These are phyloP conservation scores for Chlorella sp. DNA, from an alignment of 139 green algal species.

Conservation along the genomic window DNA sequence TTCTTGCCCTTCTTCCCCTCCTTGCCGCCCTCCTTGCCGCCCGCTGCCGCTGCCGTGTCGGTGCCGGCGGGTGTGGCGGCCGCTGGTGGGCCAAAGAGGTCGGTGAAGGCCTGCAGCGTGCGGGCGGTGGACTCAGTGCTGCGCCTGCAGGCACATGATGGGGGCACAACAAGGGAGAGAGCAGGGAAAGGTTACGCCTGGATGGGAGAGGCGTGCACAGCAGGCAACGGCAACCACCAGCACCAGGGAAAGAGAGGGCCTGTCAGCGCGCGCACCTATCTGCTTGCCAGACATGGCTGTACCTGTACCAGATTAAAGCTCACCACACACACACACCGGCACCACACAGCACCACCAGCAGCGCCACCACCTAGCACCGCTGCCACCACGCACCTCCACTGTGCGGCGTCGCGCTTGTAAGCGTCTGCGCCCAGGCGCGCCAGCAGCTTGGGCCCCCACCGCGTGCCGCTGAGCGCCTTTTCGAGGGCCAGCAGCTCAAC, in stretches of 20 bases:
- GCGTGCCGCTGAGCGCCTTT: constrained; percentile 3
- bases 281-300: background rate
- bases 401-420: constrained; percentile 24
- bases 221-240: too few relatives aligned
- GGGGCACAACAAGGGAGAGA: background rate
- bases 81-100: background rate
- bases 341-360: background rate
- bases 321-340: background rate
- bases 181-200: too few relatives aligned
- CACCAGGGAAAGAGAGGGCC: too few relatives aligned
- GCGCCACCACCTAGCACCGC: background rate
- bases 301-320: background rate
- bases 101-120: background rate
- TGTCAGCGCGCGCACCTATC: too few relatives aligned
- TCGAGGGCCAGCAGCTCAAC: background rate
- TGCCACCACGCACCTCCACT: constrained; percentile 15
- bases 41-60: background rate
- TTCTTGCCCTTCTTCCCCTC: background rate
- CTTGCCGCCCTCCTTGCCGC: background rate
- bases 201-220: too few relatives aligned
- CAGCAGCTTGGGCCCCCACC: constrained; percentile 28
- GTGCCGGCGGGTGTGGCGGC: too few relatives aligned
- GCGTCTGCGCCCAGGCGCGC: constrained; percentile 13
- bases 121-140: background rate
- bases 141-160: background rate